phyloP scores from a whole-genome alignment of 1,139 yeast genomes.

The Debaryomyces sp. region DNA sequence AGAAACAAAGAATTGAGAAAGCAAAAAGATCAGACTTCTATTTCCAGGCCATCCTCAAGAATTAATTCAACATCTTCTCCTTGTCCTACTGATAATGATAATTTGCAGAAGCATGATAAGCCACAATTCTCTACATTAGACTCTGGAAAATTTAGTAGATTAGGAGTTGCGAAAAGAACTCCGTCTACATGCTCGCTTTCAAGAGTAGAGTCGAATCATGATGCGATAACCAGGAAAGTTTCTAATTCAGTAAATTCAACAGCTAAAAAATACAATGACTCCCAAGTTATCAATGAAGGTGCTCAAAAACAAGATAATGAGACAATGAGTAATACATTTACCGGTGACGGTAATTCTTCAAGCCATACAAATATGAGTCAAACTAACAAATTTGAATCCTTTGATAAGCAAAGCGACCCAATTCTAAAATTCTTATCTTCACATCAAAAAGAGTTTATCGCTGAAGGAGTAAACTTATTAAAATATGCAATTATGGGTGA shows the following conservation, averaged over 20 bases:
- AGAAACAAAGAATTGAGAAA: conserved; percentile 34
- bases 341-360: background rate
- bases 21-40: conserved; percentile 19
- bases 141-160: background rate
- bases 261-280: background rate
- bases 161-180: conserved; percentile 13
- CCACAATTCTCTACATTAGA: background rate
- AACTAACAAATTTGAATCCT: conserved; percentile 7
- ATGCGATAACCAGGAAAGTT: background rate
- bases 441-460: conserved; percentile 25
- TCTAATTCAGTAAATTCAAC: background rate
- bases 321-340: background rate
- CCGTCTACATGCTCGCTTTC: conserved; percentile 3
- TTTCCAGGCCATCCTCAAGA: conserved; percentile 30
- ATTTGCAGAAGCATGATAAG: conserved; percentile 1
- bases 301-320: background rate
- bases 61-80: conserved; percentile 9
- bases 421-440: conserved; percentile 40
- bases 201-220: conserved; percentile 2
- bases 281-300: background rate
- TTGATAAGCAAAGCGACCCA: conserved; percentile 36
- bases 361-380: background rate
- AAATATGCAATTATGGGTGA: conserved; percentile 43
- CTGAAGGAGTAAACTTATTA: conserved; percentile 41
- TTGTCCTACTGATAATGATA: conserved; percentile 1